These are phyloP conservation scores for Penicillium simplicissimum DNA, from an alignment of 495 filamentous ascomycete species.

Conservation along the genomic window DNA sequence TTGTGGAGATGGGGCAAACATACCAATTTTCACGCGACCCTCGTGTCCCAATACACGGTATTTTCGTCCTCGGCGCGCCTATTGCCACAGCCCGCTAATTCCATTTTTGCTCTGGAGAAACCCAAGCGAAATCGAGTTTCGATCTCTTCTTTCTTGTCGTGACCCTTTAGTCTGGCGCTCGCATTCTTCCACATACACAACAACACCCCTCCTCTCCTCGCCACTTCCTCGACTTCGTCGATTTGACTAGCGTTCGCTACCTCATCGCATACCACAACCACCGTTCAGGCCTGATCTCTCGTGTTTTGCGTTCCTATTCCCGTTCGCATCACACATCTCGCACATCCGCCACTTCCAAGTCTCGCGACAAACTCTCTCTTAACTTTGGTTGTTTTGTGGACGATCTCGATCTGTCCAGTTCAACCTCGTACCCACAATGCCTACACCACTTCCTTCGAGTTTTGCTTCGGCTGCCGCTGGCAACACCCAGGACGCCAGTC, in stretches of 20 bases:
- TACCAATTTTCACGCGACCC: constrained; percentile 14
- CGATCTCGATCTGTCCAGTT: constrained; percentile 24
- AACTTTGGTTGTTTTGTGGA: constrained; percentile 26
- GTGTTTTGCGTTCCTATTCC: constrained; percentile 28
- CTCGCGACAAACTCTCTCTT: constrained; percentile 26
- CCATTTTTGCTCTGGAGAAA: constrained; percentile 33
- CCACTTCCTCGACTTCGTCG: constrained; percentile 17
- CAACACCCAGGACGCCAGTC: constrained; percentile 58
- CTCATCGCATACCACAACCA: constrained; percentile 4
- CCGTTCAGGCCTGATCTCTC: constrained; percentile 10
- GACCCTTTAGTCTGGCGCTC: constrained; percentile 31
- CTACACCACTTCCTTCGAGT: constrained; percentile 76
- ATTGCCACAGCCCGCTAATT: constrained; percentile 34
- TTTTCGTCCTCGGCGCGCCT: constrained; percentile 9
- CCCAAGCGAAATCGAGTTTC: constrained; percentile 36
- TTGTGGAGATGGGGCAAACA: background rate
- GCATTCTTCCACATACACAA: constrained; percentile 30
- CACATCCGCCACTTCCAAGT: constrained; percentile 25
- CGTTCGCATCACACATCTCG: constrained; percentile 31
- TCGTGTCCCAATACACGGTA: constrained; percentile 16
- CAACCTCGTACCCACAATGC: constrained; percentile 53
- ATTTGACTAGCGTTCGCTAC: constrained; percentile 26
- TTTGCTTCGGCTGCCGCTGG: constrained; percentile 82
- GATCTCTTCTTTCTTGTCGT: constrained; percentile 30
- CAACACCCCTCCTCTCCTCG: constrained; percentile 10